A percentile compares a stretch with the other conserved stretches of the same genome.
phyloP scores from a whole-genome alignment of 2,329 filamentous ascomycete species.

The Penicillium sp. region DNA sequence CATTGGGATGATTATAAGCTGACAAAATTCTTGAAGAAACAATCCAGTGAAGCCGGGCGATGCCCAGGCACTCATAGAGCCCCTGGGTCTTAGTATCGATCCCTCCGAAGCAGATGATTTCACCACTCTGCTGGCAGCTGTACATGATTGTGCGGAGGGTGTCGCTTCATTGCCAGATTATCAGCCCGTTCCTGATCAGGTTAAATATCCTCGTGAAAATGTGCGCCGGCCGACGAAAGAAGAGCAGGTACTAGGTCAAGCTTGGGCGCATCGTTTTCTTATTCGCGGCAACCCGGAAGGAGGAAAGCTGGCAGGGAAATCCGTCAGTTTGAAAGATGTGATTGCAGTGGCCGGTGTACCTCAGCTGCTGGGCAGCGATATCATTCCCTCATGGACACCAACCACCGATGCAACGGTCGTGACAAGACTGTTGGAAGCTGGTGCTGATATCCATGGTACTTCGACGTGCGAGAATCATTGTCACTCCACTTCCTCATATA shows the following conservation, averaged over 20 bases:
- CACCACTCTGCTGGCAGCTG: conserved; percentile 49
- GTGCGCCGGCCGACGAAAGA: conserved; percentile 40
- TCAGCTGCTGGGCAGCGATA: conserved; percentile 54
- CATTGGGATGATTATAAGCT: neutral
- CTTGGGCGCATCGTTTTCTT: conserved; percentile 53
- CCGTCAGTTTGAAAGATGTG: conserved; percentile 55
- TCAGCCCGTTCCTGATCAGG: conserved; percentile 42
- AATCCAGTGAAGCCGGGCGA: conserved; percentile 46
- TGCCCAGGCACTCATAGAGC: conserved; percentile 36
- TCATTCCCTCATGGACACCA: conserved; percentile 51
- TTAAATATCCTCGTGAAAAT: conserved; percentile 47
- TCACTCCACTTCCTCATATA: conserved; percentile 30
- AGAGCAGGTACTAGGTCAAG: conserved; percentile 49
- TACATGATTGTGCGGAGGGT: conserved; percentile 52
- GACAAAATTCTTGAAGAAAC: conserved; percentile 6
- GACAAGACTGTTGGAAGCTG: conserved; percentile 51
- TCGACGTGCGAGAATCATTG: conserved; percentile 56
- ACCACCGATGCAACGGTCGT: conserved; percentile 56
- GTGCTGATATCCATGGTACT: conserved; percentile 52
- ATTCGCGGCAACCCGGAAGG: conserved; percentile 38
- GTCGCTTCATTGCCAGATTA: conserved; percentile 50
- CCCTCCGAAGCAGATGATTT: conserved; percentile 46
- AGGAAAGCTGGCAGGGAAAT: conserved; percentile 43
- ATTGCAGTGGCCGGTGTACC: conserved; percentile 56
- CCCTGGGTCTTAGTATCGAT: conserved; percentile 40